Evolutionary conservation across 176 grass and related monocot genomes (phyloP).

Genomic region (Carex parvula): DNA sequence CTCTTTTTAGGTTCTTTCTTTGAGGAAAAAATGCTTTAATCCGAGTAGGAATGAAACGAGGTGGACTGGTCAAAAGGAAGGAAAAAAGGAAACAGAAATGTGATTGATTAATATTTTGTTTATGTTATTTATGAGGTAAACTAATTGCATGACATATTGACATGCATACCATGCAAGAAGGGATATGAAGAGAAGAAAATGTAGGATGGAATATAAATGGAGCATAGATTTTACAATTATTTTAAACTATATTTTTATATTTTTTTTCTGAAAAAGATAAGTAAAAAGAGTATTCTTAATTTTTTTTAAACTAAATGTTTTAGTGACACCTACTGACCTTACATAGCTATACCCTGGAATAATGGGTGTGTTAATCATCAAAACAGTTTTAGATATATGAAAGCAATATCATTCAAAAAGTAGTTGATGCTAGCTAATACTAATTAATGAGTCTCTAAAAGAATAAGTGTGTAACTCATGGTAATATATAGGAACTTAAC

Average conservation of each 20-base stretch:
- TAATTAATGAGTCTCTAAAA: not conserved
- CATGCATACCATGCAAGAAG: not conserved
- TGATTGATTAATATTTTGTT: not conserved
- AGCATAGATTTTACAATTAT: too few species aligned
- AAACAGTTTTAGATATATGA: not conserved
- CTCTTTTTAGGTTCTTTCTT: constrained; percentile 44
- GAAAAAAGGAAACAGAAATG: constrained; percentile 7
- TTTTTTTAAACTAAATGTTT: too few species aligned
- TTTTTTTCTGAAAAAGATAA: too few species aligned
- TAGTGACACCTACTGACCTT: too few species aligned
- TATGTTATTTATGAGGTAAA: not conserved
- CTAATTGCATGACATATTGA: not conserved
- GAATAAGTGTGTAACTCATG: not conserved
- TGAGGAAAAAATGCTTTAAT: constrained; percentile 40
- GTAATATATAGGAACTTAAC: not conserved
- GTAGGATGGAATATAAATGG: not conserved
- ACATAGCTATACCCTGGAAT: too few species aligned
- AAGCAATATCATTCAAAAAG: not conserved
- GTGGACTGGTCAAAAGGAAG: constrained; percentile 48
- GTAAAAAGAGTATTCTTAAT: too few species aligned
- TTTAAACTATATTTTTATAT: too few species aligned
- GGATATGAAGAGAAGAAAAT: too few species aligned
- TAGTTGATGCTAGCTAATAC: not conserved
- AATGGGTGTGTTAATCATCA: too few species aligned
- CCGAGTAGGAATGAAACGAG: constrained; percentile 31